A percentile compares a stretch with the other conserved stretches of the same genome.
Conservation (phyloP, 2,329 filamentous ascomycete species). For the Ophiostoma sp. region DNA sequence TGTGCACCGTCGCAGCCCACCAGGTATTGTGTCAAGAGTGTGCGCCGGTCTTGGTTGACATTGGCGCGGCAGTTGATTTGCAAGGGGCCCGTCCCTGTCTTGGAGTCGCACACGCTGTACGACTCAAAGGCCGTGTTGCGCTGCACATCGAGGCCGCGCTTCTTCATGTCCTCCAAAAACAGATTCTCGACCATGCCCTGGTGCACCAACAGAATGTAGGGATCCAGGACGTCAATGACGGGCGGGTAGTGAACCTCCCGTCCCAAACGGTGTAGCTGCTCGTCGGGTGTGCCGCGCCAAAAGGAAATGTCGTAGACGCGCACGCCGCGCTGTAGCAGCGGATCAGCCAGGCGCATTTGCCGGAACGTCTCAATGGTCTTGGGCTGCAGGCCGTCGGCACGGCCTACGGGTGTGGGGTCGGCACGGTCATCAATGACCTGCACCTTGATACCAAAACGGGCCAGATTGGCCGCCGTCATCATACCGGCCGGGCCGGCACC, state of each 20-base stretch:
- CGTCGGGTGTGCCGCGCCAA: constrained; percentile 63
- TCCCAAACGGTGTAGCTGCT: constrained; percentile 45
- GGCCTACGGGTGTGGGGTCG: constrained; percentile 43
- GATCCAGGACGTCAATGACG: constrained; percentile 52
- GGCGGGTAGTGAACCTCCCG: constrained; percentile 64
- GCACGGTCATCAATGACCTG: constrained; percentile 25
- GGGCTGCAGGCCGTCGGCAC: constrained; percentile 72
- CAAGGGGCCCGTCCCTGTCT: constrained; percentile 44
- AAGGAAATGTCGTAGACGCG: constrained; percentile 74
- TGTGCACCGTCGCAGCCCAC: constrained; percentile 74
- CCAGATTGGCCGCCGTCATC: constrained; percentile 49
- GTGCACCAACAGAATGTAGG: constrained; percentile 62
- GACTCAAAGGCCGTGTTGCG: constrained; percentile 65
- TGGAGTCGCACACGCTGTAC: constrained; percentile 52
- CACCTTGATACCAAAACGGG: constrained; percentile 54
- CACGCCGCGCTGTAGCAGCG: constrained; percentile 65
- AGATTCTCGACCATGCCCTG: constrained; percentile 75
- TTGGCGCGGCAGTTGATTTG: constrained; percentile 55
- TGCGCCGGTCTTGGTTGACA: constrained; percentile 49
- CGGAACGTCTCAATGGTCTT: constrained; percentile 77
- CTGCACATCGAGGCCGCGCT: constrained; percentile 62
- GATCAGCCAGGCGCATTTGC: constrained; percentile 71
- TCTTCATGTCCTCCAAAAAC: constrained; percentile 67
- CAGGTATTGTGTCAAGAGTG: constrained; percentile 60
- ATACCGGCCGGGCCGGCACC: constrained; percentile 58